phyloP scores from a whole-genome alignment of 768 basidiomycete species.

The Hericium alpestre region DNA sequence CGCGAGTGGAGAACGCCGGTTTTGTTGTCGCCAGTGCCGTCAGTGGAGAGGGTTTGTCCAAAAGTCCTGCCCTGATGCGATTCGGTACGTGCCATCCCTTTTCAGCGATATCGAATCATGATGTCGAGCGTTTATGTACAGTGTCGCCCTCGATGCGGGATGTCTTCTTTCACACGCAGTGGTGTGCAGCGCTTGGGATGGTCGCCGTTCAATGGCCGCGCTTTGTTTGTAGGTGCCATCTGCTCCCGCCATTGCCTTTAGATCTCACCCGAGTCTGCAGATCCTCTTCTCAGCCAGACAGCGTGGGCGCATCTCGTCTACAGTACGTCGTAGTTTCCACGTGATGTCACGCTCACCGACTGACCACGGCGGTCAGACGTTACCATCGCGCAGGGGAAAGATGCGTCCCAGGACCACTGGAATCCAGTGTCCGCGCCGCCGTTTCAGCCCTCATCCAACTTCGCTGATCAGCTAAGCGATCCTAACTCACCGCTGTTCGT shows the following conservation, averaged over 20 bases:
- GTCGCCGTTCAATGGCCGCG: constrained; percentile 92
- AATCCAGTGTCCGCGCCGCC: constrained; percentile 47
- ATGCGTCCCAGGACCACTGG: constrained; percentile 45
- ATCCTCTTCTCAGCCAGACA: constrained; percentile 81
- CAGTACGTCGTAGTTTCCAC: constrained; percentile 33
- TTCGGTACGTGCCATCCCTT: constrained; percentile 52
- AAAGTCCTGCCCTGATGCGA: constrained; percentile 76
- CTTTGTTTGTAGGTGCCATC: constrained; percentile 63
- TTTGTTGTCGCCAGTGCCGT: constrained; percentile 88
- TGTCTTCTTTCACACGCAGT: constrained; percentile 87
- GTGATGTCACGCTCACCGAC: too few relatives aligned
- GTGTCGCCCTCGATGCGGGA: constrained; percentile 90
- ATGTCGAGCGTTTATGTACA: constrained; percentile 18
- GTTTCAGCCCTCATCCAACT: constrained; percentile 59
- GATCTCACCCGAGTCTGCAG: constrained; percentile 27
- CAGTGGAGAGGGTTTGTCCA: constrained; percentile 81
- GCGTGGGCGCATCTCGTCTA: constrained; percentile 80
- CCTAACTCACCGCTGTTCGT: constrained; percentile 68
- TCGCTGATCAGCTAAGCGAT: constrained; percentile 64
- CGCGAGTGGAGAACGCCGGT: constrained; percentile 70
- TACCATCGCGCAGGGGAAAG: constrained; percentile 43
- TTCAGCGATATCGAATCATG: neutral
- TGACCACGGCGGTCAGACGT: constrained; percentile 41
- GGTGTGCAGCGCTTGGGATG: constrained; percentile 83
- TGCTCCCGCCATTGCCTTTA: neutral